These are phyloP conservation scores for Backusella luteola DNA, from an alignment of 192 early-diverging fungal species.

Conservation along the genomic window DNA sequence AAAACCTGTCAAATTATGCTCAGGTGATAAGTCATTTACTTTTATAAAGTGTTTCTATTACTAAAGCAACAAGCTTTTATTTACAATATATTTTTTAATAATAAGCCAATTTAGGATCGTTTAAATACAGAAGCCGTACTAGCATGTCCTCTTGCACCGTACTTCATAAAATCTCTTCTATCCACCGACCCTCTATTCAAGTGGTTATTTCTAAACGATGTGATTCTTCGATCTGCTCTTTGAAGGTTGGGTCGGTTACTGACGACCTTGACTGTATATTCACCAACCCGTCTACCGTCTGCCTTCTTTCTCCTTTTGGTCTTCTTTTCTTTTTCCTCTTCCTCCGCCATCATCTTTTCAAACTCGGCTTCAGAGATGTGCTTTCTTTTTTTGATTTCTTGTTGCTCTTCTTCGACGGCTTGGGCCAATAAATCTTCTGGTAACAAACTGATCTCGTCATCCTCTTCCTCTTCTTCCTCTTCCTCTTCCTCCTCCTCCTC, in stretches of 20 bases:
- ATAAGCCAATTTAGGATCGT: not conserved
- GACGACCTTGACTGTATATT: constrained; percentile 37
- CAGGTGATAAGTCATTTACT: too few species aligned
- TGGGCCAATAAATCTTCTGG: constrained; percentile 23
- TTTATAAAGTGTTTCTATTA: too few species aligned
- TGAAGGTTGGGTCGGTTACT: constrained; percentile 24
- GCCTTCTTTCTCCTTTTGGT: constrained; percentile 16
- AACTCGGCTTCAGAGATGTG: constrained; percentile 37
- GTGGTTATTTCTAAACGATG: constrained; percentile 18
- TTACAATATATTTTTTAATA: not conserved
- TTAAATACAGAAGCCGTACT: constrained; percentile 23
- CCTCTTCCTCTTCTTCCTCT: not conserved
- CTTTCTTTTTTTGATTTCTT: constrained; percentile 24
- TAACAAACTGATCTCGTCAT: constrained; percentile 11
- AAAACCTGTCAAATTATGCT: too few species aligned
- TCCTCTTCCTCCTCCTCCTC: not conserved
- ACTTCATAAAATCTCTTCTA: constrained; percentile 29
- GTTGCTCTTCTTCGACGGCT: constrained; percentile 19
- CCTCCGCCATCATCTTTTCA: constrained; percentile 21
- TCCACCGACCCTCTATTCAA: constrained; percentile 17
- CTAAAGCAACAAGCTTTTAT: not conserved
- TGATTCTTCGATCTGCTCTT: constrained; percentile 6
- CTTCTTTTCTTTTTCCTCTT: constrained; percentile 16
- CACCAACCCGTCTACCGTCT: constrained; percentile 24
- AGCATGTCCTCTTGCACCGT: constrained; percentile 16